Evolutionary conservation across 768 basidiomycete species (phyloP).

Genomic region (Auricularia sp.): DNA sequence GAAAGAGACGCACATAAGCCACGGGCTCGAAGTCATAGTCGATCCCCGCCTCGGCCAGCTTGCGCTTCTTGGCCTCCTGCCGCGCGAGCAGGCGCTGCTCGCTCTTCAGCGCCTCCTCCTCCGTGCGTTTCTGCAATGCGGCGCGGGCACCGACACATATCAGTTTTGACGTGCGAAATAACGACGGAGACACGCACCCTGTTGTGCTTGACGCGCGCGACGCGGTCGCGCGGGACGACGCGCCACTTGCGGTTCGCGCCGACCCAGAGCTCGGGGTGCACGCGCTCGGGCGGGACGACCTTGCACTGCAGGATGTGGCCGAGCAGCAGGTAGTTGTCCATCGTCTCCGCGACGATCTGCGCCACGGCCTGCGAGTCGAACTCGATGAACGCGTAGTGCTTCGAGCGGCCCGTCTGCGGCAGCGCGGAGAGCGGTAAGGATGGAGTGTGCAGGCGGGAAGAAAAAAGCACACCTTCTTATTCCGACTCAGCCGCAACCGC

Average conservation of each 20-base stretch:
- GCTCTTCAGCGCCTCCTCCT: slow-evolving; percentile 54
- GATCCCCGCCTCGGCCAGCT: slow-evolving; percentile 74
- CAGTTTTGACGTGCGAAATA: neutral
- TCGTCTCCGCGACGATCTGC: slow-evolving; percentile 92
- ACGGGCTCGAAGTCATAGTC: slow-evolving; percentile 76
- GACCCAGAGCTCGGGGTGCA: slow-evolving; percentile 91
- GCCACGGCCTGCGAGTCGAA: slow-evolving; percentile 85
- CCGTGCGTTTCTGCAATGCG: slow-evolving; percentile 52
- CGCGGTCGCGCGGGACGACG: slow-evolving; percentile 58
- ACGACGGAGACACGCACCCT: slow-evolving; percentile 41
- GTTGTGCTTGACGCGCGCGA: slow-evolving; percentile 69
- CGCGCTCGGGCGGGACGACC: slow-evolving; percentile 76
- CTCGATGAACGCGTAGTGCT: slow-evolving; percentile 96
- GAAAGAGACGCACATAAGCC: slow-evolving; percentile 55
- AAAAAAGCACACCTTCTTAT: no score
- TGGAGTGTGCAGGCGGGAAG: no score
- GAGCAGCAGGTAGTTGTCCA: slow-evolving; percentile 96
- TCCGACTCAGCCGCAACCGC: slow-evolving; percentile 81
- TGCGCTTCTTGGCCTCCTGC: slow-evolving; percentile 67
- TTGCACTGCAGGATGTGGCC: slow-evolving; percentile 91
- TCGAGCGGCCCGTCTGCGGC: slow-evolving; percentile 89
- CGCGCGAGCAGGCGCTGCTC: slow-evolving; percentile 63
- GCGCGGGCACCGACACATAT: no score
- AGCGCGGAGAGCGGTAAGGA: no score
- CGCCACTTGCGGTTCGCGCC: slow-evolving; percentile 95